Percentiles rank a stretch among this genome's conserved stretches.
Conservation (phyloP, 2,329 filamentous ascomycete species). For the Penicillium hordei region DNA sequence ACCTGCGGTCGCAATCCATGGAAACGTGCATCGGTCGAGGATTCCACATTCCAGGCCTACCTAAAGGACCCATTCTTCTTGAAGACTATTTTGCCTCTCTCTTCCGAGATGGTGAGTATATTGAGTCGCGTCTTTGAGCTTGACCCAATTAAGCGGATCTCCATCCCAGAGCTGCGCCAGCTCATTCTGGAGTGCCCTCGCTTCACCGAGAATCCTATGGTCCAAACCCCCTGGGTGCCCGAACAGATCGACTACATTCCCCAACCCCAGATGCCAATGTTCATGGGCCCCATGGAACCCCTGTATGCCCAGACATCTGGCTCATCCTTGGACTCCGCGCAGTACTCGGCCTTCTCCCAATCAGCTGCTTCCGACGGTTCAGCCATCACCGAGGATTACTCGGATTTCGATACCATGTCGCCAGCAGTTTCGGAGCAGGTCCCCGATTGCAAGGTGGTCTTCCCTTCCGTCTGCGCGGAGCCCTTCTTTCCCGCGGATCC, state of each 20-base stretch:
- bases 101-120: constrained; percentile 84
- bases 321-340: constrained; percentile 37
- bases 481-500: constrained; percentile 28
- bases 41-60: constrained; percentile 92
- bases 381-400: constrained; percentile 41
- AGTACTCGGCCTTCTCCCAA: constrained; percentile 40
- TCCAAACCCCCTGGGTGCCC: constrained; percentile 37
- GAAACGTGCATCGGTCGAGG: constrained; percentile 92
- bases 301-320: constrained; percentile 38
- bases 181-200: constrained; percentile 73
- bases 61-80: constrained; percentile 82
- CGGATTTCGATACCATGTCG: constrained; percentile 38
- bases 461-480: constrained; percentile 33
- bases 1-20: constrained; percentile 98
- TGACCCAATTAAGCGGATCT: constrained; percentile 79
- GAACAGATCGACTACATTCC: constrained; percentile 37
- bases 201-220: constrained; percentile 58
- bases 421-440: constrained; percentile 36
- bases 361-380: constrained; percentile 43
- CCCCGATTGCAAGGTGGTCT: constrained; percentile 31
- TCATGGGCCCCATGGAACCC: constrained; percentile 36
- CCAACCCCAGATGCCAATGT: constrained; percentile 36
- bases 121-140: constrained; percentile 83
- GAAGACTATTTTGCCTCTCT: constrained; percentile 87
- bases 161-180: constrained; percentile 73